Base-by-base conservation (phyloP, 169 alveolate genomes). In the Plasmodium knowlesi region DNA sequence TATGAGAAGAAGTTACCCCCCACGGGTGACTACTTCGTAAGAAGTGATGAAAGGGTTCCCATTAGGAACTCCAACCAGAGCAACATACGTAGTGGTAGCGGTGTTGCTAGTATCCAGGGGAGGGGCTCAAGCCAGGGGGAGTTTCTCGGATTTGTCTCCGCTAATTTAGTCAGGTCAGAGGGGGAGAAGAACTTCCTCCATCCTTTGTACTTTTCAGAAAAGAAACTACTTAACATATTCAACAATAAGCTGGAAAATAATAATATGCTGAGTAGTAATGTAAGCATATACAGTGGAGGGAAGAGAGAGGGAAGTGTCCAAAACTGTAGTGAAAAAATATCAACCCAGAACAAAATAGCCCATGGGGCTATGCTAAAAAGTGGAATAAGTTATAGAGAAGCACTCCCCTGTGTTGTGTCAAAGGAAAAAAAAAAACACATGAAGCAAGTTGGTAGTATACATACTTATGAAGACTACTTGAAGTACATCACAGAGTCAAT, bases 391-490 rank as follows among this genome's bases (percentile, higher is more conserved):
- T n/a, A 12, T 25, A 16, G 14, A 73, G 32, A 22, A 6, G 19
- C 19, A 1, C 9, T 25, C 57, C n/a, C 76, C 9, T 3, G 14
- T 12, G 39, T 25, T 12, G 37, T 19, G 19, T 57, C 28, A 54
- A 79, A 57, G 22, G 83, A 88, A 9, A 88, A 39, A 28, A 88
- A 79, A 54, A 28, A 78, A 39, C 22, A 28, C 41, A 10, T 39
- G 19, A 32, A 78, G n/a, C 74, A 76, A 32, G 67, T 78, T 16
- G 70, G 50, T 32, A 78, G 50, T 22, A 88, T 88, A 25, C 79
- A 88, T n/a, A 88, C 79, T 57, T 88, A 78, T 88, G 73, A 76
- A 88, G 94, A 79, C 32, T 88, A 88, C 81, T 88, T 50, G 46
- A 88, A 88, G 46, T 88, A 88, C 46, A 41, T 88, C 46, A 37